Evolutionary conservation across 23 red algal genomes (phyloP).

Genomic region (Agarophyton chilense): DNA sequence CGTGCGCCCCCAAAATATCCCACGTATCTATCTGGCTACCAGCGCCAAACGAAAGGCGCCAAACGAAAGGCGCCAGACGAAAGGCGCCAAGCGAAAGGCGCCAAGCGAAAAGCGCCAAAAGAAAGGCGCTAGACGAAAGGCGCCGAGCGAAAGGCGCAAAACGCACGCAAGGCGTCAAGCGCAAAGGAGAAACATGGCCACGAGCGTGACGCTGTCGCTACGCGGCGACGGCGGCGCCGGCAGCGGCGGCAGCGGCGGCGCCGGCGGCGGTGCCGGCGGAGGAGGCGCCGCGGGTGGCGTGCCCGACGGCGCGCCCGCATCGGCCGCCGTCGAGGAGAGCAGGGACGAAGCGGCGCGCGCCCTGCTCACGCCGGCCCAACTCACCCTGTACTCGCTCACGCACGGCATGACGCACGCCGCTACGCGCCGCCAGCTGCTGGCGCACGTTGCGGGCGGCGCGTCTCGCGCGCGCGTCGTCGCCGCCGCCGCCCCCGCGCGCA

Average conservation of each 20-base stretch:
- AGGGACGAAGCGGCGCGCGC: slow-evolving; percentile 46
- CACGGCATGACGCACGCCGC: slow-evolving; percentile 9
- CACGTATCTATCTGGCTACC: no score
- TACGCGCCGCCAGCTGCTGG: slow-evolving; percentile 15
- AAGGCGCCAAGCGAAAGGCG: background rate
- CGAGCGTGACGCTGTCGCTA: background rate
- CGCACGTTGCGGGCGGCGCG: slow-evolving; percentile 21
- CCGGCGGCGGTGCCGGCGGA: no score
- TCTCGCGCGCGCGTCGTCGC: background rate
- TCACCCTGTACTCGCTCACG: slow-evolving; percentile 29
- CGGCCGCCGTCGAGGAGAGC: background rate
- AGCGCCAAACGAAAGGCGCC: no score
- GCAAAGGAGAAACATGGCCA: background rate
- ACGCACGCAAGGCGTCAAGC: background rate
- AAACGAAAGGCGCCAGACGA: no score
- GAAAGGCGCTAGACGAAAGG: no score
- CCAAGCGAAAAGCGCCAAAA: background rate
- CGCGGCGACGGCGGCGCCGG: no score
- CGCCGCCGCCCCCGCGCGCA: background rate
- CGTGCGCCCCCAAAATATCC: background rate
- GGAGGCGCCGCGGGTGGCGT: no score
- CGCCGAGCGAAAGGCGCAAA: background rate
- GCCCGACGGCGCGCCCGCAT: background rate
- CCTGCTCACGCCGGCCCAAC: background rate
- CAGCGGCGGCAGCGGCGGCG: no score